Conservation (phyloP, 2,329 filamentous ascomycete species). For the Endothia cerciana region DNA sequence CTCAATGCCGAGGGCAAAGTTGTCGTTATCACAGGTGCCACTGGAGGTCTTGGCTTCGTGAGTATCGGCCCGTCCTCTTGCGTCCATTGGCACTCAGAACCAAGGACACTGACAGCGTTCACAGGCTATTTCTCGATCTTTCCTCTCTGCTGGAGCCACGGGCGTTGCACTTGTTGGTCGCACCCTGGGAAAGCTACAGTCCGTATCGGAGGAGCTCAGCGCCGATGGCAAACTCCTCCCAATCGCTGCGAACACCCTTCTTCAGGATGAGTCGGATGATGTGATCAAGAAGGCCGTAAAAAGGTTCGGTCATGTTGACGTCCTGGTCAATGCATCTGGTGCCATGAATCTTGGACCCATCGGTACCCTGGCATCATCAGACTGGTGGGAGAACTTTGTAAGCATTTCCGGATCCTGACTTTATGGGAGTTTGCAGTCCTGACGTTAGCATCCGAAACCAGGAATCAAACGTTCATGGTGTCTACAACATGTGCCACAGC, state of each 20-base stretch:
- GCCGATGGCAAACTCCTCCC: background rate
- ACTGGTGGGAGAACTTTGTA: slow-evolving; percentile 32
- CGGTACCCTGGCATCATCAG: slow-evolving; percentile 23
- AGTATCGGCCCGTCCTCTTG: background rate
- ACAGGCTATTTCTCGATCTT: slow-evolving; percentile 32
- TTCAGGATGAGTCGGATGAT: slow-evolving; percentile 2
- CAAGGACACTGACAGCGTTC: slow-evolving; percentile 10
- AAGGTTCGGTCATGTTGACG: slow-evolving; percentile 34
- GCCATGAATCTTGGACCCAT: slow-evolving; percentile 27
- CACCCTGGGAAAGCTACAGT: slow-evolving; percentile 22
- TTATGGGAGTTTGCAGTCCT: slow-evolving; percentile 8
- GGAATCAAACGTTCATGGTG: slow-evolving; percentile 35
- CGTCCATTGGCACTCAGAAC: background rate
- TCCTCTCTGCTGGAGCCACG: slow-evolving; percentile 35
- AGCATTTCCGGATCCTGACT: background rate
- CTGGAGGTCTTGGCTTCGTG: slow-evolving; percentile 38
- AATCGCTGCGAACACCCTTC: slow-evolving; percentile 8
- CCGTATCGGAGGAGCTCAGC: background rate
- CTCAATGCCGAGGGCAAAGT: slow-evolving; percentile 32
- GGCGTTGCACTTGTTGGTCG: slow-evolving; percentile 39
- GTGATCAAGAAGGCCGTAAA: slow-evolving; percentile 30
- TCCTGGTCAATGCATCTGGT: slow-evolving; percentile 35
- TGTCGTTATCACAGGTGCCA: slow-evolving; percentile 35
- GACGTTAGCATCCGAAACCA: slow-evolving; percentile 19
- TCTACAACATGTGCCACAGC: slow-evolving; percentile 33